Conservation (phyloP, 2,329 filamentous ascomycete species). For the Xylariaceae sp. region DNA sequence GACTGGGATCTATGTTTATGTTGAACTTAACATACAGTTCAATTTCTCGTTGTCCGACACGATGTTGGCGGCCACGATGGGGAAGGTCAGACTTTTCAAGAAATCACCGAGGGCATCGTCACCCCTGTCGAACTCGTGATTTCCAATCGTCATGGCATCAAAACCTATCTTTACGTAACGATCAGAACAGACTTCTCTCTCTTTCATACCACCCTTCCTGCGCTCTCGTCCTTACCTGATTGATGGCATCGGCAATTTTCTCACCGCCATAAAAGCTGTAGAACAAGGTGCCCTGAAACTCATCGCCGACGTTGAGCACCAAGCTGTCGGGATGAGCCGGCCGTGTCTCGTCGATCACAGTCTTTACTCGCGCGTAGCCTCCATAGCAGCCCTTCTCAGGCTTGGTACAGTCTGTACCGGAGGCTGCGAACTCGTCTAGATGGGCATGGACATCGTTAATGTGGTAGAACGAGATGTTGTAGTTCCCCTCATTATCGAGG, state of each 20-base stretch:
- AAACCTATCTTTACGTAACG: constrained; percentile 45
- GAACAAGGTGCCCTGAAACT: constrained; percentile 64
- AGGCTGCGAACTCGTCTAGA: constrained; percentile 56
- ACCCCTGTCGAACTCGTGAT: constrained; percentile 62
- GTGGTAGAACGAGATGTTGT: constrained; percentile 61
- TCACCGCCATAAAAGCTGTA: constrained; percentile 61
- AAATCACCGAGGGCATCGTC: constrained; percentile 59
- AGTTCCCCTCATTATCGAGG: constrained; percentile 44
- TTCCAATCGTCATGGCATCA: constrained; percentile 62
- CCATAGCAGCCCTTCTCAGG: constrained; percentile 55
- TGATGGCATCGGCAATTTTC: constrained; percentile 63
- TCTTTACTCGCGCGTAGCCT: constrained; percentile 60
- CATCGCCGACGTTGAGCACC: constrained; percentile 61
- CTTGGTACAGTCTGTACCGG: constrained; percentile 56
- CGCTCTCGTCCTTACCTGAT: constrained; percentile 35
- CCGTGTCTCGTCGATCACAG: constrained; percentile 51
- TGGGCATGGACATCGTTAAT: constrained; percentile 66
- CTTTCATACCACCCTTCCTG: too few species aligned
- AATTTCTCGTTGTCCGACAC: constrained; percentile 53
- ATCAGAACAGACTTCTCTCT: too few species aligned
- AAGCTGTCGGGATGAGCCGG: constrained; percentile 55
- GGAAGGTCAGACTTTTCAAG: constrained; percentile 58
- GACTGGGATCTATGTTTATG: background rate
- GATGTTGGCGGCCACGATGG: constrained; percentile 59
- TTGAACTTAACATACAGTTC: constrained; percentile 34